These are phyloP conservation scores for Periconia macrospinosa DNA, from an alignment of 2,329 filamentous ascomycete genomes.

Conservation along the genomic window DNA sequence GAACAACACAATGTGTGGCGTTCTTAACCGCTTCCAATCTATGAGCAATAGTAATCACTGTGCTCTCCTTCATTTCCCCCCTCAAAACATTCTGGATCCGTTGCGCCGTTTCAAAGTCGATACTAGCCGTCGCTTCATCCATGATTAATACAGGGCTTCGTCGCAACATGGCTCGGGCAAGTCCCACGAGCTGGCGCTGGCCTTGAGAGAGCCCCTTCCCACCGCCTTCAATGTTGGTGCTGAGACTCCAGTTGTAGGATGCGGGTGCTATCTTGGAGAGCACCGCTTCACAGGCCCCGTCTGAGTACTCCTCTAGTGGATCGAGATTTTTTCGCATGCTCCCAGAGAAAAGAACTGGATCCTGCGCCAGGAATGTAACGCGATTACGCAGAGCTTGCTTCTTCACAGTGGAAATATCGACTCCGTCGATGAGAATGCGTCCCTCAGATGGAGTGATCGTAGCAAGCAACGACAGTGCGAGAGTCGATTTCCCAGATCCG, in stretches of 20 bases:
- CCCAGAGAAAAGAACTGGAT: slow-evolving; percentile 67
- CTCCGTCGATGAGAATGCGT: slow-evolving; percentile 60
- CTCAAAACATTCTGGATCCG: slow-evolving; percentile 58
- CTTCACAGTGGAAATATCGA: slow-evolving; percentile 62
- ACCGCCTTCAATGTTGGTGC: slow-evolving; percentile 61
- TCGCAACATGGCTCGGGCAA: slow-evolving; percentile 64
- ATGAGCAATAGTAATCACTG: slow-evolving; percentile 68
- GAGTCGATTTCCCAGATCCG: slow-evolving; percentile 76
- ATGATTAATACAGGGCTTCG: slow-evolving; percentile 65
- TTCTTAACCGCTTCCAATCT: slow-evolving; percentile 63
- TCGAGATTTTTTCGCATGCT: slow-evolving; percentile 65
- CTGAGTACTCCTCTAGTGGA: slow-evolving; percentile 59
- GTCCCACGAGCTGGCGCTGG: slow-evolving; percentile 65
- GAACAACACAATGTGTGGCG: slow-evolving; percentile 58
- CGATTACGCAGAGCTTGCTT: slow-evolving; percentile 62
- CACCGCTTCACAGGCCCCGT: slow-evolving; percentile 57
- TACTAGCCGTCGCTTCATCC: slow-evolving; percentile 68
- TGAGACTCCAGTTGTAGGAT: slow-evolving; percentile 59
- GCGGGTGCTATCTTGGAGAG: slow-evolving; percentile 56
- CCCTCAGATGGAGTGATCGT: slow-evolving; percentile 56
- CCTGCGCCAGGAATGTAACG: slow-evolving; percentile 69
- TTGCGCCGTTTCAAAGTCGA: slow-evolving; percentile 63
- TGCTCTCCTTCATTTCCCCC: slow-evolving; percentile 60
- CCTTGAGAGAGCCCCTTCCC: slow-evolving; percentile 67
- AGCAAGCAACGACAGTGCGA: slow-evolving; percentile 64